Evolutionary conservation across 495 filamentous ascomycete species (phyloP).

Genomic region (Opeltia flavorubescens): DNA sequence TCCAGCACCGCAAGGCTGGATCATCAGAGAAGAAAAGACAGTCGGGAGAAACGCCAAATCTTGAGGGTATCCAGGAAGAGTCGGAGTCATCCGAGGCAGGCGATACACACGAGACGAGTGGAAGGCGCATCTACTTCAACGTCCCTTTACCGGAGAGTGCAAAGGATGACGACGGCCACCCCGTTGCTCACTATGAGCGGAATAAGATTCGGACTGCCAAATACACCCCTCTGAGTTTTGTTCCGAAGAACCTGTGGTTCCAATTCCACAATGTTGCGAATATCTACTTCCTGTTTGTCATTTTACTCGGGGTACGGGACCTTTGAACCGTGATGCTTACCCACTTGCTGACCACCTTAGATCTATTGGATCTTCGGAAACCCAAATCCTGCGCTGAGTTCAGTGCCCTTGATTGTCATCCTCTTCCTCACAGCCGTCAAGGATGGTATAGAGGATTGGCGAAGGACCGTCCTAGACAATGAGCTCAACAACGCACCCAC

Average conservation of each 20-base stretch:
- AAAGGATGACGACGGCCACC: conserved; percentile 70
- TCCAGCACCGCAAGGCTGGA: conserved; percentile 43
- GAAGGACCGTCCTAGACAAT: conserved; percentile 80
- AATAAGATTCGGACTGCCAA: conserved; percentile 98
- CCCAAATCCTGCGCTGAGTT: conserved; percentile 75
- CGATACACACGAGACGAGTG: conserved; percentile 20
- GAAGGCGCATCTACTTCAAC: conserved; percentile 67
- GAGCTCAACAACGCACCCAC: conserved; percentile 95
- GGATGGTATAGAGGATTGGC: conserved; percentile 96
- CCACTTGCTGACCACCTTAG: conserved; percentile 32
- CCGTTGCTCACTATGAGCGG: conserved; percentile 53
- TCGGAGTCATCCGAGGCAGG: conserved; percentile 29
- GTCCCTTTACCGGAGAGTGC: conserved; percentile 61
- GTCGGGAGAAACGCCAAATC: conserved; percentile 28
- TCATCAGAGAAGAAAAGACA: conserved; percentile 62
- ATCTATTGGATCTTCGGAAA: conserved; percentile 94
- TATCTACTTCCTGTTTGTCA: conserved; percentile 92
- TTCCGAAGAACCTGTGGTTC: conserved; percentile 94
- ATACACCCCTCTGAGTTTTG: conserved; percentile 87
- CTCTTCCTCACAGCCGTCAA: conserved; percentile 83
- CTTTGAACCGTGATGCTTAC: not conserved
- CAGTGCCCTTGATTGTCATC: conserved; percentile 89
- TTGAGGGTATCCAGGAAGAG: conserved; percentile 22
- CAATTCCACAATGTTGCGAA: conserved; percentile 99
- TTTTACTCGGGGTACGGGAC: conserved; percentile 75